Conservation (phyloP, 2,329 filamentous ascomycete species). For the Stagonosporopsis chrysanthemi region DNA sequence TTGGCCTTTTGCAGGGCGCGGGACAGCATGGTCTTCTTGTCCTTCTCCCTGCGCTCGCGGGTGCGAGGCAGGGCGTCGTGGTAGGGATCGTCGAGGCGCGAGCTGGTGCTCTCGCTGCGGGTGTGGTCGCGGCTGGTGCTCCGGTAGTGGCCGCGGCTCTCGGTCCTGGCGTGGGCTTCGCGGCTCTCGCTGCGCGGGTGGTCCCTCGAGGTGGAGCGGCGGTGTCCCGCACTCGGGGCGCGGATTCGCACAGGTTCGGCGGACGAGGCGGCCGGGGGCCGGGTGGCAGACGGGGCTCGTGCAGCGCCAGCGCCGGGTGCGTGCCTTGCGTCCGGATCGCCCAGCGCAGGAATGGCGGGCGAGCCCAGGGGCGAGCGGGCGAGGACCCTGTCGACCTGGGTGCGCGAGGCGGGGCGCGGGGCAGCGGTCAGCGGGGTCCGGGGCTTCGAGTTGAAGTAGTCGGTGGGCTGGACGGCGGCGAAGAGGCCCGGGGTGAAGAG, state of each 20-base stretch:
- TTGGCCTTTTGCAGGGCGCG: slow-evolving; percentile 94
- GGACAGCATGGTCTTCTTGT: slow-evolving; percentile 94
- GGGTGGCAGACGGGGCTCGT: slow-evolving; percentile 33
- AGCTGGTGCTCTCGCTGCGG: slow-evolving; percentile 44
- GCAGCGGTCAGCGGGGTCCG: slow-evolving; percentile 19
- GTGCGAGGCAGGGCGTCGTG: slow-evolving; percentile 41
- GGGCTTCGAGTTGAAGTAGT: slow-evolving; percentile 51
- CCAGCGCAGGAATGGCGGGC: slow-evolving; percentile 41
- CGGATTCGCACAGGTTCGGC: slow-evolving; percentile 35
- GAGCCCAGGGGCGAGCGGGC: slow-evolving; percentile 46
- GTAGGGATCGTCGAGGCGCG: slow-evolving; percentile 42
- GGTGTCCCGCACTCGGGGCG: slow-evolving; percentile 31
- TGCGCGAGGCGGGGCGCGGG: slow-evolving; percentile 42
- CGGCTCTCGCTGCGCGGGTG: slow-evolving; percentile 25
- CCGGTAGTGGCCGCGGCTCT: slow-evolving; percentile 35
- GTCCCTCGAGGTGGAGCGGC: slow-evolving; percentile 26
- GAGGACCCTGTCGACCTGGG: slow-evolving; percentile 37
- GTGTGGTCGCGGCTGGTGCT: slow-evolving; percentile 29
- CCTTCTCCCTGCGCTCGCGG: slow-evolving; percentile 56
- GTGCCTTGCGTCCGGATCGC: slow-evolving; percentile 44
- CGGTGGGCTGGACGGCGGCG: slow-evolving; percentile 34
- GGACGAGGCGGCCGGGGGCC: slow-evolving; percentile 27
- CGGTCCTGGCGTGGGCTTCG: slow-evolving; percentile 29
- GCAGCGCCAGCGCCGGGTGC: slow-evolving; percentile 27
- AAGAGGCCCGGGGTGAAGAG: slow-evolving; percentile 45